Evolutionary conservation across 2,329 filamentous ascomycete genomes (phyloP).

Genomic region (Colletotrichum cuscutae): DNA sequence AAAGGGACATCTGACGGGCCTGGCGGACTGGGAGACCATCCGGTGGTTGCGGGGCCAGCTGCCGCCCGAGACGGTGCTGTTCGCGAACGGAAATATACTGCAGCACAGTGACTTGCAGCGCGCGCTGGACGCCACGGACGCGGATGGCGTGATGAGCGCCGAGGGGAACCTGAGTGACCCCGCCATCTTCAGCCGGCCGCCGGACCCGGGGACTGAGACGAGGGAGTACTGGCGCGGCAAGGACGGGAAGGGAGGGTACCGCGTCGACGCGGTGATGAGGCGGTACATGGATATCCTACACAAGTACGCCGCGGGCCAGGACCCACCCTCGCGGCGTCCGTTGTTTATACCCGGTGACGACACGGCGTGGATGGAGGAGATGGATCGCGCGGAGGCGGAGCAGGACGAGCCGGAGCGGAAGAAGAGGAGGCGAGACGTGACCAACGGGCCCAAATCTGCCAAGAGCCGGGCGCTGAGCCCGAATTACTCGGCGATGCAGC

Average conservation of each 20-base stretch:
- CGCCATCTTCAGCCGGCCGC: conserved; percentile 80
- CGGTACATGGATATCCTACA: conserved; percentile 94
- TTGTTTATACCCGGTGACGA: conserved; percentile 77
- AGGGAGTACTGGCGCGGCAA: conserved; percentile 88
- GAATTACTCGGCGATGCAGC: conserved; percentile 85
- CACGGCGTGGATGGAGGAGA: conserved; percentile 55
- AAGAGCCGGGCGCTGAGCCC: conserved; percentile 66
- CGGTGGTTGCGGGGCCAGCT: conserved; percentile 84
- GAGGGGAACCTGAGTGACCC: conserved; percentile 96
- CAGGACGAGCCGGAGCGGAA: conserved; percentile 62
- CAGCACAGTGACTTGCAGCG: conserved; percentile 79
- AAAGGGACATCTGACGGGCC: conserved; percentile 93
- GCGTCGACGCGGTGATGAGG: conserved; percentile 87
- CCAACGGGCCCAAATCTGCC: conserved; percentile 33
- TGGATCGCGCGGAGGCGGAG: conserved; percentile 40
- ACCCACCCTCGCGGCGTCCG: conserved; percentile 74
- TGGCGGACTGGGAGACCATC: conserved; percentile 92
- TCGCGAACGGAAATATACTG: conserved; percentile 95
- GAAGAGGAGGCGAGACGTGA: conserved; percentile 56
- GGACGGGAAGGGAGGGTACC: conserved; percentile 84
- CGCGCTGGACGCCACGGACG: conserved; percentile 86
- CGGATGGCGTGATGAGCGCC: conserved; percentile 94
- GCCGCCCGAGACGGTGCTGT: conserved; percentile 89
- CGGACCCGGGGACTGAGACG: conserved; percentile 63
- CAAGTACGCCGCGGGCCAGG: conserved; percentile 74